phyloP scores from a whole-genome alignment of 23 red algal species.

The Porphyridium purpureum region DNA sequence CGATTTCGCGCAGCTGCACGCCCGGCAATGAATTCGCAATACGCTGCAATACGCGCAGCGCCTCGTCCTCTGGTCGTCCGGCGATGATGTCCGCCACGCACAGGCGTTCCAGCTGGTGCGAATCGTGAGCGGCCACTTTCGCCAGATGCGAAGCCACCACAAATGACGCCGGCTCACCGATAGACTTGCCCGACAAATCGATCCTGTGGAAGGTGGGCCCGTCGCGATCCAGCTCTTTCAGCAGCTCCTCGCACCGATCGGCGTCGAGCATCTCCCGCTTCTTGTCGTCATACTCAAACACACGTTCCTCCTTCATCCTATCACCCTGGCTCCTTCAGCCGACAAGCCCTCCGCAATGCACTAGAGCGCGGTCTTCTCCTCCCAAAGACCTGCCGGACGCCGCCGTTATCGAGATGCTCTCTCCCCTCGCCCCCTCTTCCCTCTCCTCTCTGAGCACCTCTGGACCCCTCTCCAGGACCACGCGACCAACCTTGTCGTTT shows the following conservation, averaged over 20 bases:
- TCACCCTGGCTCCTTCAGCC: no score
- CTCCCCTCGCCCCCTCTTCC: no score
- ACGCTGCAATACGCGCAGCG: slow-evolving; percentile 1
- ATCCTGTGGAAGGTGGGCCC: not conserved
- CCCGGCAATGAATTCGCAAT: not conserved
- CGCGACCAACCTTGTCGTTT: no score
- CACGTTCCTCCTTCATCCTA: no score
- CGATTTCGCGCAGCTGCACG: slow-evolving; percentile 2
- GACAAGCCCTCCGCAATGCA: no score
- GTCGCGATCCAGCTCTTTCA: not conserved
- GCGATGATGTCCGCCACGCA: slow-evolving; percentile 13
- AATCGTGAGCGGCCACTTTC: not conserved
- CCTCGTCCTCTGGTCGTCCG: slow-evolving; percentile 2
- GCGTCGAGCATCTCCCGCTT: not conserved
- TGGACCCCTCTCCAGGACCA: no score
- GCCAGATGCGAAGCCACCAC: slow-evolving; percentile 1
- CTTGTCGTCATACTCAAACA: no score
- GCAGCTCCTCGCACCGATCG: not conserved
- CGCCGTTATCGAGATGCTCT: no score
- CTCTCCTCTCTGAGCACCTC: no score
- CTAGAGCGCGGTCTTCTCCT: no score
- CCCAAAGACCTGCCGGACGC: no score
- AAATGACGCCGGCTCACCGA: slow-evolving; percentile 3
- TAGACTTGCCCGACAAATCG: slow-evolving; percentile 4
- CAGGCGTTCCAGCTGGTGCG: not conserved